Conservation (phyloP, 2,329 filamentous ascomycete species). For the Arthrobotrys sinensis region DNA sequence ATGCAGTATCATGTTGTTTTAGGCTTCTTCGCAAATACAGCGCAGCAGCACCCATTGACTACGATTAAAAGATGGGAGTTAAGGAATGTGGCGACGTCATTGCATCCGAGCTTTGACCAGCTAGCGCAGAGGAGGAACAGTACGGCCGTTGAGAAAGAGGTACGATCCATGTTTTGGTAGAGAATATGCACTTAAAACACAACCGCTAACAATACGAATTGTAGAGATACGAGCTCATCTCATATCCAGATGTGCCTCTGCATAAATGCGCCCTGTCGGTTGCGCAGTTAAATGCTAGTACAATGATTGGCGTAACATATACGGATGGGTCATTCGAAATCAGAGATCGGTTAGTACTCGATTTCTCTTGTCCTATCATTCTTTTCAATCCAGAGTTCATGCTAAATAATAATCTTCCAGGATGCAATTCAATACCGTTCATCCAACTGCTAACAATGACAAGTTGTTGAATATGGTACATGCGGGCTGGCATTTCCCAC, state of each 20-base stretch:
- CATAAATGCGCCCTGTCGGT: constrained; percentile 80
- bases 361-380: background rate
- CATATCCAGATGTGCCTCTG: constrained; percentile 69
- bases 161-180: constrained; percentile 55
- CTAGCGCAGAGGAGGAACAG: constrained; percentile 77
- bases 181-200: background rate
- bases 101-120: constrained; percentile 85
- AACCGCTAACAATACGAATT: constrained; percentile 5
- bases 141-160: constrained; percentile 66
- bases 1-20: constrained; percentile 76
- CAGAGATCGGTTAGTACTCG: constrained; percentile 55
- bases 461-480: constrained; percentile 64
- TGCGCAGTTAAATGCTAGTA: constrained; percentile 78
- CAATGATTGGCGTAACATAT: constrained; percentile 77
- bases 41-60: constrained; percentile 76
- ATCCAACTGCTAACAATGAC: constrained; percentile 59
- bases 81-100: constrained; percentile 75
- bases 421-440: constrained; percentile 54
- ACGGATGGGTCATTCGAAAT: constrained; percentile 74
- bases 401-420: constrained; percentile 35
- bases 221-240: constrained; percentile 79
- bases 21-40: constrained; percentile 73
- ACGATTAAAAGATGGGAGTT: constrained; percentile 88
- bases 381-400: background rate
- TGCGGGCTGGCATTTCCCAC: constrained; percentile 64